Evolutionary conservation across 495 filamentous ascomycete genomes (phyloP), one percentile per base, ranked within the genome.

Genomic region (Penicillium robsamsonii): DNA sequence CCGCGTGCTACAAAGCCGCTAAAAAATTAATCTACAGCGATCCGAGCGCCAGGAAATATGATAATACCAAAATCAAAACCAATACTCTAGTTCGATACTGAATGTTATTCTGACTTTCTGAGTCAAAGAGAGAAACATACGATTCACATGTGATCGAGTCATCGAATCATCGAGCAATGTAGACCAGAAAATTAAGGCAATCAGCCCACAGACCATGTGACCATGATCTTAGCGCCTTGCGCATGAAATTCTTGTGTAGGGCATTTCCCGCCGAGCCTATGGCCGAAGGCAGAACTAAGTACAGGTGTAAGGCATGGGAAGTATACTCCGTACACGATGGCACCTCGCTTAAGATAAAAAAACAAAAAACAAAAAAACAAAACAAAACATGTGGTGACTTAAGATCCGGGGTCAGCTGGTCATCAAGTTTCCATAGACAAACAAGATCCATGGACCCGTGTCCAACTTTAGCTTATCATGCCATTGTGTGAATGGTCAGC

Each of bases 391-490:
- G 12, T 4, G 51, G 52, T 54, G 52, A 54, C 52, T 54, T 43
- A 46, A 54, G 43, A 46, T 54, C 38, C 8, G 24, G 8, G 43
- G 33, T 54, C 52, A 54, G 52, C 52, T 54, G 52, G 43, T 46
- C 52, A 54, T 40, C 35, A 22, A 18, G 11, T 29, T 22, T 17
- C 35, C n/a, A 17, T 33, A 31, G 9, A 31, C n/a, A 31, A 10
- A 31, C 24, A 17, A 42, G 52, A 54, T 38, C 52, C 52, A 54
- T 46, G 52, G 52, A 29, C n/a, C 30, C 20, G 22, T 54, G 42
- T 54, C 52, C 42, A 38, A 46, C 42, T 46, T 11, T 31, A 43
- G 35, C 35, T 25, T 46, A 46, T 54, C 42, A 38, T 37, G 41
- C 52, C 52, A 52, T 43, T 9, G 43, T 38, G 42, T 42, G 9